Evolutionary conservation across 1,284 basidiomycete genomes (phyloP).

Genomic region (Marasmius sp.): DNA sequence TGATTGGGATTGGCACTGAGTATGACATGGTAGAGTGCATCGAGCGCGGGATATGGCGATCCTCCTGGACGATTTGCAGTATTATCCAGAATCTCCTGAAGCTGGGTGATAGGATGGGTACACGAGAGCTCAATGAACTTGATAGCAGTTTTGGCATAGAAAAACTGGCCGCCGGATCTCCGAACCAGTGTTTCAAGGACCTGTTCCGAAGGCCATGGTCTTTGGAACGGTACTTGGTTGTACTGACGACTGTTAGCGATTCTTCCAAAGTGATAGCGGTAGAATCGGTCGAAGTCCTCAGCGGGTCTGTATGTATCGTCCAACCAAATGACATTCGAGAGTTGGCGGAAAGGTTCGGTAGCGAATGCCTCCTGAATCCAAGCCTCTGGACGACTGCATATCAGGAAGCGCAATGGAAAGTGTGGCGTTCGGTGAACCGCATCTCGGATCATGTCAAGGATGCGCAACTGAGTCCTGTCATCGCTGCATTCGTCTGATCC

Average conservation of each 20-base stretch:
- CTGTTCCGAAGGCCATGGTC: conserved; percentile 18
- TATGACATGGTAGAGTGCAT: conserved; percentile 11
- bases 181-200: conserved; percentile 20
- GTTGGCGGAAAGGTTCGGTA: not conserved
- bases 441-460: not conserved
- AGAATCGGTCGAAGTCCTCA: not conserved
- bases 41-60: conserved; percentile 21
- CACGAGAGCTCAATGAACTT: conserved; percentile 22
- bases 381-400: conserved; percentile 23
- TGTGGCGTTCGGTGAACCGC: too few species aligned
- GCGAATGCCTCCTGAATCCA: conserved; percentile 21
- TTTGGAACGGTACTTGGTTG: not conserved
- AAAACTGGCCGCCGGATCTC: conserved; percentile 22
- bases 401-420: conserved; percentile 24
- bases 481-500: conserved; percentile 3
- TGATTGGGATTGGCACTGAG: not conserved
- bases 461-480: not conserved
- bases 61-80: not conserved
- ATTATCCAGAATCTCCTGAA: conserved; percentile 17
- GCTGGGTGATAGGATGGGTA: conserved; percentile 20
- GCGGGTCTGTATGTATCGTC: not conserved
- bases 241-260: not conserved
- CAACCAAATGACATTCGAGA: not conserved
- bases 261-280: not conserved
- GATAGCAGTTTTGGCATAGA: conserved; percentile 25